A percentile compares a stretch with the other conserved stretches of the same genome.
These are phyloP conservation scores for Phyllostachys edulis DNA, from an alignment of 176 grass and related monocot genomes.

Conservation along the genomic window DNA sequence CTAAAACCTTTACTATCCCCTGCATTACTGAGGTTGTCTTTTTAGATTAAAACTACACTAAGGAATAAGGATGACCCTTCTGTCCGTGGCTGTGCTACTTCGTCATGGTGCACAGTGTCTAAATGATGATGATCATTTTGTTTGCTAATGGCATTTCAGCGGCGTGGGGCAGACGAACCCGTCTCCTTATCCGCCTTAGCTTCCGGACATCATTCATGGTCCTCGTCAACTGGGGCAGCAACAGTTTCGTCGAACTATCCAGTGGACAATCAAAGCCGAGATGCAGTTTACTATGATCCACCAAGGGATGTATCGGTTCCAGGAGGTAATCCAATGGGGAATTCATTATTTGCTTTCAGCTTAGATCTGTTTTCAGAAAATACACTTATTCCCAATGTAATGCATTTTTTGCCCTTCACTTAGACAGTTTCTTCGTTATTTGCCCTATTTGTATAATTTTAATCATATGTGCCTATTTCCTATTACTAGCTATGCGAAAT, in stretches of 20 bases:
- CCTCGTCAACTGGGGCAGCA: conserved; percentile 41
- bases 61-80: neutral
- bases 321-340: conserved; percentile 37
- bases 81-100: neutral
- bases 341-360: no score
- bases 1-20: no score
- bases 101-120: neutral
- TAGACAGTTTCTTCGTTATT: no score
- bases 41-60: neutral
- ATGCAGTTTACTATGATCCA: conserved; percentile 72
- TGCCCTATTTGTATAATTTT: no score
- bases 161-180: conserved; percentile 50
- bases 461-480: no score
- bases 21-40: neutral
- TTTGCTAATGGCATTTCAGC: conserved; percentile 48
- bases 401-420: no score
- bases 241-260: conserved; percentile 56
- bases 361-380: no score
- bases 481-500: no score
- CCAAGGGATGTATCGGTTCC: conserved; percentile 57
- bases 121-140: neutral
- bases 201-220: conserved; percentile 57
- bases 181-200: conserved; percentile 52
- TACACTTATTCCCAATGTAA: no score
- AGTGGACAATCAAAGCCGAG: conserved; percentile 37